Base-by-base conservation (phyloP, 1,139 yeast genomes). In the Taiozyma sp. region DNA sequence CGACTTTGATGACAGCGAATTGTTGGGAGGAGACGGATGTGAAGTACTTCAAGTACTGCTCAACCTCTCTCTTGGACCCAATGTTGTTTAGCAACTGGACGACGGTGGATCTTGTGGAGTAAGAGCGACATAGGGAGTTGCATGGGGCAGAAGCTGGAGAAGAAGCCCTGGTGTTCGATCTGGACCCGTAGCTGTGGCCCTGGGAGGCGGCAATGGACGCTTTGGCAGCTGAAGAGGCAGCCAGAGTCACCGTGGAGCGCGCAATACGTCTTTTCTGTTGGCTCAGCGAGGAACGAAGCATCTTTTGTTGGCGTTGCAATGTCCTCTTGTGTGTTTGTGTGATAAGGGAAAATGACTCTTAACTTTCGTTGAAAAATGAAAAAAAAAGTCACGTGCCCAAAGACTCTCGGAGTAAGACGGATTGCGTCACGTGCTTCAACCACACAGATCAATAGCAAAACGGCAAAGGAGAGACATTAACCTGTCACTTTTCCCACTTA, bases 1-100 rank as follows among this genome's bases (percentile, higher is more conserved):
- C 99, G 42, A 93, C 99, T 70, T 93, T 93, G 71, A 93, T 93
- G 47, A 93, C 97, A 13, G 99, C 99, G 65, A 93, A 93, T 67
- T 93, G 98, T 68, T 93, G 99, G 60, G 88, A 90, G 13, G 89
- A 83, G 29, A 93, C 98, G 34, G 97, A 89, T 1, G 99, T 91
- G 75, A 93, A 93, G 70, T 91, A 91, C 67, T 91, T 91, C 65
- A 93, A 79, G 69, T 93, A 93, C 70, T 93, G 99, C 68, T 93
- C 99, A 45, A 93, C 99, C 71, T 93, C 99, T 61, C 98, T 80
- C 68, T 93, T 93, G 47, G 97, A 90, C 22, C 98, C 98, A 61
- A 95, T 93, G 68, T 91, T 93, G 74, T 91, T 95, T 67, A 93
- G 75, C 51, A 95, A 76, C 68, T 93, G 99, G 55, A 95, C 89